Percentiles rank a stretch among this genome's conserved stretches.
These are phyloP conservation scores for Thermoascus crustaceus DNA, from an alignment of 2,329 filamentous ascomycete species.

Conservation along the genomic window DNA sequence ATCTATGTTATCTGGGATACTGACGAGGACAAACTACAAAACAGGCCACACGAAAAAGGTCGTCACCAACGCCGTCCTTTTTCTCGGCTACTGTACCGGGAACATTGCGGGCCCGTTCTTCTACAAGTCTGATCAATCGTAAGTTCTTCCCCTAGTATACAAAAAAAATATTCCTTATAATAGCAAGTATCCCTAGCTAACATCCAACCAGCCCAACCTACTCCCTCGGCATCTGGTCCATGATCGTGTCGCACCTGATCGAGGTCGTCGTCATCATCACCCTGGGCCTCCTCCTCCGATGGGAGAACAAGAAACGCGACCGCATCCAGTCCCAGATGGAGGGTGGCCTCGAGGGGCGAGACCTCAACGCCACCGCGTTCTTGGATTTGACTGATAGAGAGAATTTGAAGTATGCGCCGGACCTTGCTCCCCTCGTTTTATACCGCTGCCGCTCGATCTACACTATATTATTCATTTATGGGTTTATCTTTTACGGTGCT, in stretches of 20 bases:
- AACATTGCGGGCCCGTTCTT: slow-evolving; percentile 58
- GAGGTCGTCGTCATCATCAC: slow-evolving; percentile 41
- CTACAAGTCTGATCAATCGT: slow-evolving; percentile 48
- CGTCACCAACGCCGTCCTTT: slow-evolving; percentile 54
- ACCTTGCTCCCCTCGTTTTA: background rate
- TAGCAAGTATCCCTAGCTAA: background rate
- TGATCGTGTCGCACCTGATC: slow-evolving; percentile 47
- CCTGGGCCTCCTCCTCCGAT: slow-evolving; percentile 40
- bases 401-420: slow-evolving; percentile 38
- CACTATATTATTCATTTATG: background rate
- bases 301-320: slow-evolving; percentile 45
- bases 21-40: slow-evolving; percentile 18
- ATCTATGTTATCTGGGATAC: background rate
- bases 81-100: slow-evolving; percentile 52
- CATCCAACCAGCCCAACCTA: slow-evolving; percentile 36
- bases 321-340: slow-evolving; percentile 39
- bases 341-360: slow-evolving; percentile 39
- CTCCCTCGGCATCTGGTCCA: slow-evolving; percentile 47
- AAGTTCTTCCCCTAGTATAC: slow-evolving; percentile 3
- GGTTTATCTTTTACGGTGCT: slow-evolving; percentile 2
- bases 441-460: too few relatives aligned
- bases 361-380: slow-evolving; percentile 45
- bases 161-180: too few relatives aligned
- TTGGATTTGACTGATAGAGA: slow-evolving; percentile 47
- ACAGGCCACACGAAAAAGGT: slow-evolving; percentile 56